Percentiles rank a stretch among this genome's conserved stretches.
These are phyloP conservation scores for Cyberlindnera americana DNA, from an alignment of 805 yeast genomes.

Conservation along the genomic window DNA sequence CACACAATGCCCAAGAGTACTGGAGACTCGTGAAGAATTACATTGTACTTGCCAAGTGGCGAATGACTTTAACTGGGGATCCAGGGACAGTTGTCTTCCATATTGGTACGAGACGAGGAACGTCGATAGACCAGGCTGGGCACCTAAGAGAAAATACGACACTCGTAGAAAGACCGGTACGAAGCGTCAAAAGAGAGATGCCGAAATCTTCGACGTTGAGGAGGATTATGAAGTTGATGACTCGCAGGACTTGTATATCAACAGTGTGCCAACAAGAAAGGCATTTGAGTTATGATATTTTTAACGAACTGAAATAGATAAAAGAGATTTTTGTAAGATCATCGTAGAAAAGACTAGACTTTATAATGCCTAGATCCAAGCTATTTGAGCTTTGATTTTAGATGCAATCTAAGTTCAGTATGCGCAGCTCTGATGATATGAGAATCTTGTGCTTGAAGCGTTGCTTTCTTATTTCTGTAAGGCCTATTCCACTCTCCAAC, in stretches of 20 bases:
- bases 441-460: too few relatives aligned
- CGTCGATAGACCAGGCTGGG: constrained; percentile 18
- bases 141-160: constrained; percentile 15
- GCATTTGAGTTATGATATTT: too few relatives aligned
- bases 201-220: not conserved
- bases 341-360: too few relatives aligned
- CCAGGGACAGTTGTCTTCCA: constrained; percentile 24
- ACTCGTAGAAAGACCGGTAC: constrained; percentile 1
- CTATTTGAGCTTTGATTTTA: too few relatives aligned
- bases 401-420: too few relatives aligned
- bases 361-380: too few relatives aligned
- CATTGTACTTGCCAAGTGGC: constrained; percentile 49
- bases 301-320: too few relatives aligned
- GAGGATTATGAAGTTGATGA: not conserved
- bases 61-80: constrained; percentile 26
- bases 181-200: constrained; percentile 1
- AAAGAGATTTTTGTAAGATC: too few relatives aligned
- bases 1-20: constrained; percentile 53
- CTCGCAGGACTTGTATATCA: not conserved
- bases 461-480: too few relatives aligned
- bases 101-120: constrained; percentile 21
- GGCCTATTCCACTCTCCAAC: too few relatives aligned
- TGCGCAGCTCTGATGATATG: too few relatives aligned
- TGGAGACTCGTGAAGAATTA: constrained; percentile 40
- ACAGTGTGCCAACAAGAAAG: not conserved